Conservation (phyloP, 257 asterid genomes). For the Solanum habrochaites region DNA sequence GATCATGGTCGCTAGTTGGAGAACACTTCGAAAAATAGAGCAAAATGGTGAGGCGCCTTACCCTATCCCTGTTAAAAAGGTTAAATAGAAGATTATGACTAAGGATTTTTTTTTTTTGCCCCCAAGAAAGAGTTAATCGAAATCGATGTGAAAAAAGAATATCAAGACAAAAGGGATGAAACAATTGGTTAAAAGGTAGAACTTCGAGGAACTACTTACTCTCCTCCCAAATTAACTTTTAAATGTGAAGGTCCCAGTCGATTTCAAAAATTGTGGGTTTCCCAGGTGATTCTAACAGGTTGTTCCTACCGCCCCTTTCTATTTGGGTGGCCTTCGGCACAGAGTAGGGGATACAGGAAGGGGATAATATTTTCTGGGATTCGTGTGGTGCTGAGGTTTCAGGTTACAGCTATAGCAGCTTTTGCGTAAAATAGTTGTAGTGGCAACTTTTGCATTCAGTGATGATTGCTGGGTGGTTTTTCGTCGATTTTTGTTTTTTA, state of each 20-base stretch:
- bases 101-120: too few species aligned
- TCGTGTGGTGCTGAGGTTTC: not conserved
- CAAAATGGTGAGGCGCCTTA: not conserved
- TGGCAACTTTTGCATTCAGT: too few species aligned
- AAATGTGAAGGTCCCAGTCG: not conserved
- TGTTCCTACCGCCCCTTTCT: too few species aligned
- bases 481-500: not conserved
- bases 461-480: not conserved
- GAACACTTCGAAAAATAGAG: not conserved
- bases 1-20: not conserved
- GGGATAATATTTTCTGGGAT: not conserved
- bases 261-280: too few species aligned
- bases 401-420: not conserved
- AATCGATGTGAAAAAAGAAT: not conserved
- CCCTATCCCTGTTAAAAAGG: not conserved
- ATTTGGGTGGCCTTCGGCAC: too few species aligned
- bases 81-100: not conserved
- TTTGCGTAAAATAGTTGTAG: too few species aligned
- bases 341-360: not conserved
- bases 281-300: too few species aligned
- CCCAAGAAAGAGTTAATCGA: not conserved
- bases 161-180: not conserved
- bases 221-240: not conserved
- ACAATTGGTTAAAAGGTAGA: not conserved
- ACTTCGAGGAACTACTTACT: not conserved